A percentile compares a stretch with the other conserved stretches of the same genome.
Conservation (phyloP, 495 filamentous ascomycete genomes). For the Astrothelium subdiscretum region DNA sequence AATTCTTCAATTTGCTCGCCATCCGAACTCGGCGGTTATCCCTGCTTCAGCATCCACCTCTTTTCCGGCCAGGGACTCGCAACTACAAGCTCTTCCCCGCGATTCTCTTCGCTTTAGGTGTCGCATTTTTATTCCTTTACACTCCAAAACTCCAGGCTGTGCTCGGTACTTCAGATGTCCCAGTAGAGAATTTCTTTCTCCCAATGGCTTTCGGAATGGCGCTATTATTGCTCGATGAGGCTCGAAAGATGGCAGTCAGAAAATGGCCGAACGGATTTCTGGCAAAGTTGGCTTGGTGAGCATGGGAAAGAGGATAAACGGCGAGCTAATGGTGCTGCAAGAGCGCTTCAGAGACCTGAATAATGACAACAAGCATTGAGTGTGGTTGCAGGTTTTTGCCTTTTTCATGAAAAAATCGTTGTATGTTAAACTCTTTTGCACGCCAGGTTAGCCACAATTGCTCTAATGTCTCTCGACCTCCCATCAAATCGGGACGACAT, state of each 20-base stretch:
- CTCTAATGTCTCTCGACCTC: too few relatives aligned
- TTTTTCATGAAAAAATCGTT: too few relatives aligned
- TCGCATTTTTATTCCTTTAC: slow-evolving; percentile 54
- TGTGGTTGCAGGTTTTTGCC: too few relatives aligned
- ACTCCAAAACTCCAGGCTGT: slow-evolving; percentile 43
- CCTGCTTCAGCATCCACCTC: slow-evolving; percentile 54
- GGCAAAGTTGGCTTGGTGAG: slow-evolving; percentile 34
- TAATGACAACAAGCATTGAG: too few relatives aligned
- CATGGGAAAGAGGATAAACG: neutral
- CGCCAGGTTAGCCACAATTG: too few relatives aligned
- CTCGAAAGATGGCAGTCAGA: slow-evolving; percentile 33
- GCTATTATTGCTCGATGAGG: slow-evolving; percentile 19
- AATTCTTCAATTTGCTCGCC: slow-evolving; percentile 59
- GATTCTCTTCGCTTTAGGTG: slow-evolving; percentile 47
- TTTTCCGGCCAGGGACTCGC: slow-evolving; percentile 43
- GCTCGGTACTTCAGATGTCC: slow-evolving; percentile 43
- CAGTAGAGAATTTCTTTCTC: slow-evolving; percentile 55
- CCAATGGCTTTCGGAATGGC: slow-evolving; percentile 52
- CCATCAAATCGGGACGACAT: too few relatives aligned
- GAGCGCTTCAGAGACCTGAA: too few relatives aligned
- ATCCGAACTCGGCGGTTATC: slow-evolving; percentile 52
- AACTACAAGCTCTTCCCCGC: slow-evolving; percentile 56
- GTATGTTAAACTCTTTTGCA: too few relatives aligned
- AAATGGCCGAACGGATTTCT: slow-evolving; percentile 32
- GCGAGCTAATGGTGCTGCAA: too few relatives aligned